Conservation (phyloP, 2,329 filamentous ascomycete species). For the Mollisiaceae sp. region DNA sequence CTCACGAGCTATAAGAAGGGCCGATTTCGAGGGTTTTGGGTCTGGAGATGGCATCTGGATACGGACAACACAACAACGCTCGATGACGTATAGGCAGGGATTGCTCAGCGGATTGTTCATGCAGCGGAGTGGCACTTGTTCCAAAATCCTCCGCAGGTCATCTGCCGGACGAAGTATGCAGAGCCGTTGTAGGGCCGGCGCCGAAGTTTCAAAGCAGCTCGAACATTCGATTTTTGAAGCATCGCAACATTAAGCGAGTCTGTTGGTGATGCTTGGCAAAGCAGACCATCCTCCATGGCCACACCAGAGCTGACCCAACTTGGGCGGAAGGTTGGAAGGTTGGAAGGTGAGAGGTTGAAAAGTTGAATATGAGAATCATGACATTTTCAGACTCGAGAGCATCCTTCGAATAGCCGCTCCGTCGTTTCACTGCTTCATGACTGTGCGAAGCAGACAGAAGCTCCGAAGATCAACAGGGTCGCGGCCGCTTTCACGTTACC, state of each 20-base stretch:
- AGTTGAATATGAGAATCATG: too few species aligned
- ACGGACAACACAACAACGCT: background rate
- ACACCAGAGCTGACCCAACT: background rate
- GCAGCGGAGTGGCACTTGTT: background rate
- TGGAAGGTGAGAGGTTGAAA: background rate
- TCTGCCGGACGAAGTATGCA: too few species aligned
- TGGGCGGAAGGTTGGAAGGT: background rate
- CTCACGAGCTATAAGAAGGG: conserved; percentile 9
- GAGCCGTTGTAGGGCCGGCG: background rate
- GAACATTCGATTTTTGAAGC: background rate
- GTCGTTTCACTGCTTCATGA: background rate
- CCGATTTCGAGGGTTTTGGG: background rate
- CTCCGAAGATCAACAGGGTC: background rate
- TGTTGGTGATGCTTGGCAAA: conserved; percentile 1
- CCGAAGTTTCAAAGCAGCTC: background rate
- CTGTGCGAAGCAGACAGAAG: background rate
- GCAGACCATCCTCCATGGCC: background rate
- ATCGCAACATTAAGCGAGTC: background rate
- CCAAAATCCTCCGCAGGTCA: background rate
- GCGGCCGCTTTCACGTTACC: background rate
- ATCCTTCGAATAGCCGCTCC: too few species aligned
- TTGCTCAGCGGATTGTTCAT: conserved; percentile 1
- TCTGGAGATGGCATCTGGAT: background rate
- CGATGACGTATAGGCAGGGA: conserved; percentile 1
- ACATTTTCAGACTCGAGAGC: too few species aligned